Evolutionary conservation across 2,329 filamentous ascomycete genomes (phyloP).

Genomic region (Neobulgaria alba): DNA sequence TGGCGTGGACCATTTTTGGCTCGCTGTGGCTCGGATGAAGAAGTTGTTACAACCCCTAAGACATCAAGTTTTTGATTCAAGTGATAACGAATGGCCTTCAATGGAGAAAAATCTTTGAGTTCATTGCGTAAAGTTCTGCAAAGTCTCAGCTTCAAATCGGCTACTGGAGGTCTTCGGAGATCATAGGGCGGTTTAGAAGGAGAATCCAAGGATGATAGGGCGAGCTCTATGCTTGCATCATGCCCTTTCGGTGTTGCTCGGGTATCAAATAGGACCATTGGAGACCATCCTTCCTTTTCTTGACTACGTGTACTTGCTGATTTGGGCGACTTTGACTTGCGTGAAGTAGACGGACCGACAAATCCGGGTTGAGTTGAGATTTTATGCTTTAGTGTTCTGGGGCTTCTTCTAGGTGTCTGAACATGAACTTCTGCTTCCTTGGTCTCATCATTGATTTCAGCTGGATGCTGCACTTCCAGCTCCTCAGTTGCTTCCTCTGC

Average conservation of each 20-base stretch:
- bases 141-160: conserved; percentile 21
- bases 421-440: conserved; percentile 4
- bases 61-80: conserved; percentile 43
- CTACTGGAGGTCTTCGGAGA: conserved; percentile 11
- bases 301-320: not conserved
- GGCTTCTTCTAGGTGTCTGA: conserved; percentile 14
- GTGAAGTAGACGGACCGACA: not conserved
- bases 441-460: not conserved
- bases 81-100: conserved; percentile 43
- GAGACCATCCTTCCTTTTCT: conserved; percentile 11
- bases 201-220: conserved; percentile 21
- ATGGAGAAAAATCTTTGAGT: conserved; percentile 43
- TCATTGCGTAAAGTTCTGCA: conserved; percentile 27
- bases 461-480: too few species aligned
- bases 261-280: conserved; percentile 17
- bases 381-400: conserved; percentile 11
- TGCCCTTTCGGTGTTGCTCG: conserved; percentile 18
- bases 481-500: too few species aligned
- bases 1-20: conserved; percentile 50
- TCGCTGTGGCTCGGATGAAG: conserved; percentile 42
- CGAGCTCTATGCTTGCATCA: conserved; percentile 27
- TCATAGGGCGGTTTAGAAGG: conserved; percentile 19
- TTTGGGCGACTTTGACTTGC: conserved; percentile 1
- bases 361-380: too few species aligned
- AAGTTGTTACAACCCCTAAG: conserved; percentile 44